Conservation (phyloP, 371 early-diverging fungal genomes). For the Mortierella sp. region DNA sequence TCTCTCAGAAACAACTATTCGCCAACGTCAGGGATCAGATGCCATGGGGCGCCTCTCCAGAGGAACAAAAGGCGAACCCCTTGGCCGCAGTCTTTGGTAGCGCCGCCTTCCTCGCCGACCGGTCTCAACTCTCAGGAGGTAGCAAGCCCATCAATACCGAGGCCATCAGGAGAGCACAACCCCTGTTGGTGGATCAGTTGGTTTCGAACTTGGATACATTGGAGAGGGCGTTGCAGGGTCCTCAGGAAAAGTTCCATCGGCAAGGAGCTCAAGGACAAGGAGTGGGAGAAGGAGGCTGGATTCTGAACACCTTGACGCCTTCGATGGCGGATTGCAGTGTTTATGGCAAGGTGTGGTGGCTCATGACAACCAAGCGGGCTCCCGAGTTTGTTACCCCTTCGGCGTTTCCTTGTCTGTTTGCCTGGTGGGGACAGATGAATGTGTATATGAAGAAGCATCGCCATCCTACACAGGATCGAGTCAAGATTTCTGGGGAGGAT, state of each 20-base stretch:
- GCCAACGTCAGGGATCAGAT: constrained; percentile 32
- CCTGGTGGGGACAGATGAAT: constrained; percentile 56
- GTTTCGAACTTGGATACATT: constrained; percentile 39
- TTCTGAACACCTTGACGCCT: constrained; percentile 51
- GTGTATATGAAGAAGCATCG: constrained; percentile 30
- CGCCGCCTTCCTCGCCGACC: constrained; percentile 29
- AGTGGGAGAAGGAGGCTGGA: constrained; percentile 47
- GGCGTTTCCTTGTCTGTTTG: constrained; percentile 41
- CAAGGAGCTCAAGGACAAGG: background rate
- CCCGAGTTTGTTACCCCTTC: constrained; percentile 23
- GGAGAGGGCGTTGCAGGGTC: constrained; percentile 16
- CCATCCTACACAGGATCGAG: constrained; percentile 32
- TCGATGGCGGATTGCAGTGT: constrained; percentile 59
- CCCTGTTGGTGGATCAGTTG: constrained; percentile 21
- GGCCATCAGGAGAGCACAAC: constrained; percentile 20
- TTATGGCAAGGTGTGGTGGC: constrained; percentile 59
- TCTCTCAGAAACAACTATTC: constrained; percentile 28
- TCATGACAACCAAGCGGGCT: constrained; percentile 30
- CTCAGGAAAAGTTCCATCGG: constrained; percentile 11
- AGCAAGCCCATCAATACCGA: constrained; percentile 23
- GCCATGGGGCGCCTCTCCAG: constrained; percentile 34
- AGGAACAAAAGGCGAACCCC: constrained; percentile 35
- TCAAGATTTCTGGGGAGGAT: constrained; percentile 57
- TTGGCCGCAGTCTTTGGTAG: constrained; percentile 32
- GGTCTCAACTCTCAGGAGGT: constrained; percentile 29